Evolutionary conservation across 805 yeast species (phyloP).

Genomic region (Spathaspora hagerdaliae): DNA sequence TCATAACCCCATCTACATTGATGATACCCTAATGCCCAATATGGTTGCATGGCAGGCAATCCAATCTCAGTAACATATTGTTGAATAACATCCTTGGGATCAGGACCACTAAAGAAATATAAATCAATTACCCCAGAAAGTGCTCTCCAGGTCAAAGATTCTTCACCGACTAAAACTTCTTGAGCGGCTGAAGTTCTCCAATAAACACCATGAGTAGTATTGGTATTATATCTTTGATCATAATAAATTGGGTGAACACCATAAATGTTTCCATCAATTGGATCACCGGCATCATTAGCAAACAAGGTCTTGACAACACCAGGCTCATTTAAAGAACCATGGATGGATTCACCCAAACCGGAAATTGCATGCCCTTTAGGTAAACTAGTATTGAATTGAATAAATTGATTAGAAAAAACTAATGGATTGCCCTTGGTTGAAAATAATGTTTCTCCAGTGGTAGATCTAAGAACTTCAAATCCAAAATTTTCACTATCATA

Average conservation of each 20-base stretch:
- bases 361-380: conserved; percentile 21
- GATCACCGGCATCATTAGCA: conserved; percentile 24
- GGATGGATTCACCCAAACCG: conserved; percentile 31
- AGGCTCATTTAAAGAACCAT: conserved; percentile 20
- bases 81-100: conserved; percentile 18
- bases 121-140: conserved; percentile 25
- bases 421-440: conserved; percentile 25
- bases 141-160: conserved; percentile 24
- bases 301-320: conserved; percentile 24
- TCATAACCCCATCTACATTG: conserved; percentile 24
- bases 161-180: conserved; percentile 22
- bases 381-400: conserved; percentile 25
- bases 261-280: conserved; percentile 25
- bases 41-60: conserved; percentile 21
- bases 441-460: conserved; percentile 20
- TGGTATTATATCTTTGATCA: conserved; percentile 20
- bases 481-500: conserved; percentile 10
- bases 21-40: conserved; percentile 23
- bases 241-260: conserved; percentile 30
- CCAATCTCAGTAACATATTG: conserved; percentile 20
- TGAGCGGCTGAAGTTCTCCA: conserved; percentile 26
- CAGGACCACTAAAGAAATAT: conserved; percentile 19
- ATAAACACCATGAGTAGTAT: conserved; percentile 25
- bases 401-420: conserved; percentile 27
- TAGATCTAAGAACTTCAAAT: conserved; percentile 15